Percentiles rank a stretch among this genome's conserved stretches.
Conservation (phyloP, 2,329 filamentous ascomycete species). For the Aspergillus sp. region DNA sequence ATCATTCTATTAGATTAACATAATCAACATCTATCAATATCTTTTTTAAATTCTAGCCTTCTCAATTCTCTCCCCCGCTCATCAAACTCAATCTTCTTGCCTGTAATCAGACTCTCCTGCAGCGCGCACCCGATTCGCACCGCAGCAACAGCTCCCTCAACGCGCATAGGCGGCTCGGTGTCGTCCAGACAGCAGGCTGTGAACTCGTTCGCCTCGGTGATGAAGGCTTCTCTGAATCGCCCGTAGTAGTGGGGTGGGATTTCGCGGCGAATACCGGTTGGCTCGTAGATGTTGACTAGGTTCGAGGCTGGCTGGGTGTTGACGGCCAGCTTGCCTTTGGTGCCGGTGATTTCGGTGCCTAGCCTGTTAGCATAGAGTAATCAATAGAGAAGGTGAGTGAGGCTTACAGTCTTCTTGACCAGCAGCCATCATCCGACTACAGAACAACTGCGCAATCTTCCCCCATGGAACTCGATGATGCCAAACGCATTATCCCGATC, state of each 20-base stretch:
- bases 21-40: conserved; percentile 1
- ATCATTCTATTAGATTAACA: background rate
- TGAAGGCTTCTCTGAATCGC: conserved; percentile 58
- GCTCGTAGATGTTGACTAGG: conserved; percentile 51
- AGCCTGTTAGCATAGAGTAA: background rate
- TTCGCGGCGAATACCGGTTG: conserved; percentile 51
- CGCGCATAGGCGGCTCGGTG: conserved; percentile 49
- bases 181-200: conserved; percentile 54
- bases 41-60: conserved; percentile 34
- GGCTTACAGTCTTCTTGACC: conserved; percentile 55
- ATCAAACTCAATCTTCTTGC: conserved; percentile 35
- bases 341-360: conserved; percentile 59
- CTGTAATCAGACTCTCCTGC: conserved; percentile 44
- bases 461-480: conserved; percentile 58
- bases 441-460: conserved; percentile 59
- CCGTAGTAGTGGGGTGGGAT: conserved; percentile 59
- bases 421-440: conserved; percentile 60
- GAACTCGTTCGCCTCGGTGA: conserved; percentile 59
- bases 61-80: conserved; percentile 45
- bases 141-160: conserved; percentile 50
- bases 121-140: conserved; percentile 55
- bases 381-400: background rate
- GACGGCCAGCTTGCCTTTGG: conserved; percentile 55
- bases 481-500: conserved; percentile 59
- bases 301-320: conserved; percentile 54